A percentile compares a stretch with the other conserved stretches of the same genome.
Conservation (phyloP, 495 filamentous ascomycete genomes). For the Extremus antarcticus region DNA sequence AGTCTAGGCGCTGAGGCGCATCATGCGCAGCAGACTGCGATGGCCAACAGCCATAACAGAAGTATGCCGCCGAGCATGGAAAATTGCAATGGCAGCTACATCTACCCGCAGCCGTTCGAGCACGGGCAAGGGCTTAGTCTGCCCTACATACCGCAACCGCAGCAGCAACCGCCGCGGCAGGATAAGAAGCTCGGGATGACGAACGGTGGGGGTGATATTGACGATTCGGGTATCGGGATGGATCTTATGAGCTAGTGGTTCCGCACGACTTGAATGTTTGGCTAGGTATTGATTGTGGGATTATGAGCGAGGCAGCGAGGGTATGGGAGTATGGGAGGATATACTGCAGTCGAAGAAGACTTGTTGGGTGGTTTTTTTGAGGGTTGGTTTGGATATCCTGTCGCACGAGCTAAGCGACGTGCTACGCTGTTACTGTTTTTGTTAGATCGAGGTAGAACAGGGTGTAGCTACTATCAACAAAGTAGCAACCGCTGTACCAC, state of each 20-base stretch:
- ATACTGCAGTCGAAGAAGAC: too few relatives aligned
- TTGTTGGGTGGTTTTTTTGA: too few relatives aligned
- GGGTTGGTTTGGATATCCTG: too few relatives aligned
- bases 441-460: too few relatives aligned
- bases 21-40: neutral
- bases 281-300: too few relatives aligned
- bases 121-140: neutral
- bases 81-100: neutral
- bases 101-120: neutral
- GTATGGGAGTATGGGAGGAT: too few relatives aligned
- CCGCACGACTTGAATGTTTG: too few relatives aligned
- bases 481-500: too few relatives aligned
- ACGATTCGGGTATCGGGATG: conserved; percentile 65
- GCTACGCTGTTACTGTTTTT: too few relatives aligned
- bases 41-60: neutral
- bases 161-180: neutral
- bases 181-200: neutral
- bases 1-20: neutral
- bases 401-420: too few relatives aligned
- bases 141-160: neutral
- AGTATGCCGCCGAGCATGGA: neutral
- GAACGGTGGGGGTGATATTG: conserved; percentile 33
- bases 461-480: too few relatives aligned
- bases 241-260: conserved; percentile 24
- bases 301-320: too few relatives aligned